A percentile compares a stretch with the other conserved stretches of the same genome.
Conservation (phyloP, 1,284 basidiomycete genomes). For the Boletus coffeatus region DNA sequence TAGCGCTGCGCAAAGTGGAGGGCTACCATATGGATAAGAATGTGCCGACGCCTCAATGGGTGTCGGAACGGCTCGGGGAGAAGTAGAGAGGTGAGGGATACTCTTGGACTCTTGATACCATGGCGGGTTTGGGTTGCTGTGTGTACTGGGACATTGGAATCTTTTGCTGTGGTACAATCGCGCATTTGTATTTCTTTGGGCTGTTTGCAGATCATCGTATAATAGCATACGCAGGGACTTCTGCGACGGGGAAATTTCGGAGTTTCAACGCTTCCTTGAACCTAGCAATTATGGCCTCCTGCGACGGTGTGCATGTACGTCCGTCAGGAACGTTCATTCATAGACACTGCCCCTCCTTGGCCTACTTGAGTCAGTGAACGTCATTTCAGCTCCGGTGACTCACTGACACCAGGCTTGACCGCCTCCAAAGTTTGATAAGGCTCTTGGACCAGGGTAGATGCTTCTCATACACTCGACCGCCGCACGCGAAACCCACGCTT, state of each 20-base stretch:
- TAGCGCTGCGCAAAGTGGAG: slow-evolving; percentile 24
- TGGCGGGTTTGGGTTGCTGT: slow-evolving; percentile 11
- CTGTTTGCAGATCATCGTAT: slow-evolving; percentile 14
- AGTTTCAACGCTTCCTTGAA: slow-evolving; percentile 11
- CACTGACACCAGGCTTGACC: slow-evolving; percentile 10
- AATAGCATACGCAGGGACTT: slow-evolving; percentile 8
- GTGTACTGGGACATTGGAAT: slow-evolving; percentile 20
- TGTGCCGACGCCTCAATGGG: slow-evolving; percentile 26
- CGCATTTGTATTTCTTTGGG: slow-evolving; percentile 23
- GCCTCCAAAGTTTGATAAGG: slow-evolving; percentile 10
- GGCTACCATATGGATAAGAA: slow-evolving; percentile 29
- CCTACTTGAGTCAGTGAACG: slow-evolving; percentile 6
- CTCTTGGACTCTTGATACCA: slow-evolving; percentile 17
- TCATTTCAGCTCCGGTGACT: slow-evolving; percentile 17
- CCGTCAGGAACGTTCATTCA: slow-evolving; percentile 9
- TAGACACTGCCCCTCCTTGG: slow-evolving; percentile 1
- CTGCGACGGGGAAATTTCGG: slow-evolving; percentile 13
- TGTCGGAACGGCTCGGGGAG: slow-evolving; percentile 25
- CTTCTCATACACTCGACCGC: not conserved
- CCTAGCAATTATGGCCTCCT: slow-evolving; percentile 20
- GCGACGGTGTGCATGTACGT: slow-evolving; percentile 1
- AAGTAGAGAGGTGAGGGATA: slow-evolving; percentile 19
- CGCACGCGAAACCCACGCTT: slow-evolving; percentile 12
- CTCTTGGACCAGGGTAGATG: not conserved
- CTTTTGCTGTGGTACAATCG: slow-evolving; percentile 9